Evolutionary conservation across 73 alveolate genomes (phyloP), one percentile per base, ranked within the genome.

Genomic region (Paramecium caudatum): DNA sequence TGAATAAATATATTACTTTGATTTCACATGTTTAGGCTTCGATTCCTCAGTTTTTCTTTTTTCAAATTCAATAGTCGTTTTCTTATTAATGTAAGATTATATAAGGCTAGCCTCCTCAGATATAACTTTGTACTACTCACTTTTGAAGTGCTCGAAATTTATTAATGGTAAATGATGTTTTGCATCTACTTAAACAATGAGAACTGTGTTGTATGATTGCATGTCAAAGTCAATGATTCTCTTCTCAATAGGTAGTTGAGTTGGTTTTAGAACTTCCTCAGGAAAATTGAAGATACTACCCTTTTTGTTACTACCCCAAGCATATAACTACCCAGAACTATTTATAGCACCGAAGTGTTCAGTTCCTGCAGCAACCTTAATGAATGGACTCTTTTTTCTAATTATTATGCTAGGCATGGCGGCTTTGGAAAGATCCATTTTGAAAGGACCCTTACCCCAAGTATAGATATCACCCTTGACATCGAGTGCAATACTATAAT

Each of bases 391-490:
- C n/a, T 55, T 55, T 55, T 55, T 55, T 43, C 30, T 55, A 19
- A 55, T 55, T 23, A 55, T 55, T 41, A 15, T 74, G 43, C 69
- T 41, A 5, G 88, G 88, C 68, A 27, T 17, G 16, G 47, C 43
- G 16, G 88, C 88, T 16, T 45, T 37, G 16, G 47, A 19, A 41
- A 74, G 16, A 41, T 74, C 65, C 45, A 41, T 74, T 25, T 74
- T 74, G 27, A 74, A 74, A 21, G 88, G 88, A 0, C 88, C 88
- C 47, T 74, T 74, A 4, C 88, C 88, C 88, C 88, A 74, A 16
- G 88, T 45, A 74, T 74, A 74, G 2, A 74, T 37, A 74, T 74
- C 88, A 3, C 88, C 88, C 32, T 37, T 37, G 0, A 74, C 88
- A 74, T 74, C 88, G 25, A 74, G 47, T 41, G 88, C 88, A 19